Base-by-base conservation (phyloP, 352 stramenopile genomes). In the Phytophthora sp. region DNA sequence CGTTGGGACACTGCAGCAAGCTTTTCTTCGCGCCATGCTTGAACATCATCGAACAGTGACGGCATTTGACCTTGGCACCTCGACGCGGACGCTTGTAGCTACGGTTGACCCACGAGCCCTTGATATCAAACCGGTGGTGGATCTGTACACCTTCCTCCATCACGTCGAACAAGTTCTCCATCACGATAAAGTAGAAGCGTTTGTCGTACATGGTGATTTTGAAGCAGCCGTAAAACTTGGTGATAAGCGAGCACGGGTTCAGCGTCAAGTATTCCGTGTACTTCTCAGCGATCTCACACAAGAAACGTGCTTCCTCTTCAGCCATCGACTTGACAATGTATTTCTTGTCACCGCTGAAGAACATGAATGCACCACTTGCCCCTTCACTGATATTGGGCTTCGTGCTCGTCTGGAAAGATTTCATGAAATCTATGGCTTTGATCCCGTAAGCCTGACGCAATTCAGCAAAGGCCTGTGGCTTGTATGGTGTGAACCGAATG, bases 241-340 rank as follows among this genome's bases (percentile, higher is more conserved):
- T 97, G 31, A 98, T 78, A 15, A 96, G 71, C 27, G 84, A 94
- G 33, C 73, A 63, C 20, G 84, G 86, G 29, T 94, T 82, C 50
- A 75, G 61, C 24, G 88, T 84, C 44, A 98, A 57, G 57, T 96
- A 95, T 47, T 97, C 73, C n/a, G 80, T 73, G 54, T 97, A 98
- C 42, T 90, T 69, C 12, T 92, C 80, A 0, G 93, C 81, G 41
- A 98, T 97, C 30, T 89, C 73, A 29, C 84, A 86, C 30, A 98
- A 66, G 47, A 94, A 94, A 2, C 85, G 74, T 7, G 80, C 88
- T 74, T 98, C 91, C 9, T 71, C 57, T 36, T 95, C 77, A n/a
- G 74, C 76, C 75, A 96, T 93, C 2, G 84, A 95, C 74, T 98
- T 98, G 16, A 97, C 89, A 49, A 98, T 94, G 61, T 96, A 97